phyloP scores from a whole-genome alignment of 2,329 filamentous ascomycete genomes.

The Trichoderma oligosporum region DNA sequence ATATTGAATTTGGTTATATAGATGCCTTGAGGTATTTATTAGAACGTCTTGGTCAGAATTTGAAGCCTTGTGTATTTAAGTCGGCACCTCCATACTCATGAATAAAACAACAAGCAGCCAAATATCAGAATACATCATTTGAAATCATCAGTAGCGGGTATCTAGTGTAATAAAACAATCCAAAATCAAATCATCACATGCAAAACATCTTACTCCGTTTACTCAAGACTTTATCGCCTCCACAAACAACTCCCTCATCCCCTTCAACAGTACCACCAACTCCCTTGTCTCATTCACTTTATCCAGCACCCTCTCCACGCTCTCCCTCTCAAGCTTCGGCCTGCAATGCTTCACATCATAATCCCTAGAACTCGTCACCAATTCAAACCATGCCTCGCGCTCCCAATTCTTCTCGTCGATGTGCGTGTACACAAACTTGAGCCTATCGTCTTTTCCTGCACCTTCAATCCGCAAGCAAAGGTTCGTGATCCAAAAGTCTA shows the following conservation, averaged over 20 bases:
- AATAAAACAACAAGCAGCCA: neutral
- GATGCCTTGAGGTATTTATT: no score
- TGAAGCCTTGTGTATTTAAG: no score
- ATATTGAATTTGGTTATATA: no score
- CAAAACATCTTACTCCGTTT: neutral
- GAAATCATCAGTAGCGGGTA: slow-evolving; percentile 9
- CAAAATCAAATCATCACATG: neutral
- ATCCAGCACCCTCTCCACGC: slow-evolving; percentile 72
- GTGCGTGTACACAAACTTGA: slow-evolving; percentile 88
- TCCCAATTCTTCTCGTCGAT: slow-evolving; percentile 85
- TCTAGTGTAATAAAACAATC: slow-evolving; percentile 1
- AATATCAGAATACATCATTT: neutral
- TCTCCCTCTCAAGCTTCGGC: slow-evolving; percentile 77
- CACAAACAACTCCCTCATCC: slow-evolving; percentile 76
- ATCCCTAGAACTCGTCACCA: slow-evolving; percentile 74
- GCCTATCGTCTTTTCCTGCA: slow-evolving; percentile 73
- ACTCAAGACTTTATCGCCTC: slow-evolving; percentile 56
- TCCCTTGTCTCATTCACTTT: slow-evolving; percentile 77
- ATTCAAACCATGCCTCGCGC: slow-evolving; percentile 87
- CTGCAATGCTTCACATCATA: slow-evolving; percentile 79
- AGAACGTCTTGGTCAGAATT: no score
- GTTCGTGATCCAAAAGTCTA: slow-evolving; percentile 94
- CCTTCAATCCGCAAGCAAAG: slow-evolving; percentile 87
- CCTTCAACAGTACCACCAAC: slow-evolving; percentile 68
- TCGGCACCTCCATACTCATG: neutral